Evolutionary conservation across 2,329 filamentous ascomycete species (phyloP).

Genomic region (Drechmeria coniospora): DNA sequence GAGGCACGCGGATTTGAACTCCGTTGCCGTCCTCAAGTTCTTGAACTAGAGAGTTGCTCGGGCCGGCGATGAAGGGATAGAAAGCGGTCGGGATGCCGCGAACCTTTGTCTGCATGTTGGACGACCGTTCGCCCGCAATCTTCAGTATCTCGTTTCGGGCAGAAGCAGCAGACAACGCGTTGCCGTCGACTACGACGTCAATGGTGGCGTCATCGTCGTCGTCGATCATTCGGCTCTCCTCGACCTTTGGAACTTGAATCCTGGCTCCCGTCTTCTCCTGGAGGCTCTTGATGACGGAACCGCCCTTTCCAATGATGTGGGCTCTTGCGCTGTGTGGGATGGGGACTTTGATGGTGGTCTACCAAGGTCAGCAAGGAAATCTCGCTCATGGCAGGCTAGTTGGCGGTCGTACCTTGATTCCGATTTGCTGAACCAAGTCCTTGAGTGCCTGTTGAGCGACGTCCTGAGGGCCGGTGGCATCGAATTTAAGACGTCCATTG

Average conservation of each 20-base stretch:
- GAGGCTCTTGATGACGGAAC: slow-evolving; percentile 77
- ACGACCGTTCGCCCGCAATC: slow-evolving; percentile 75
- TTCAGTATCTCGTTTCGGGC: slow-evolving; percentile 72
- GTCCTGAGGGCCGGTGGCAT: slow-evolving; percentile 70
- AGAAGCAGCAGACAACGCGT: slow-evolving; percentile 72
- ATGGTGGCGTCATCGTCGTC: slow-evolving; percentile 66
- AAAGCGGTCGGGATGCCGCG: slow-evolving; percentile 79
- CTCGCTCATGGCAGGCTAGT: too few species aligned
- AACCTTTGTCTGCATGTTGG: slow-evolving; percentile 67
- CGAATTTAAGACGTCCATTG: slow-evolving; percentile 62
- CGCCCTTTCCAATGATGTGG: slow-evolving; percentile 86
- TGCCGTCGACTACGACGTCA: slow-evolving; percentile 79
- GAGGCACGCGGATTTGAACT: slow-evolving; percentile 68
- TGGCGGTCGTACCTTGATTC: slow-evolving; percentile 50
- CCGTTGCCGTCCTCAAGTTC: slow-evolving; percentile 64
- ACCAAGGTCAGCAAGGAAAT: slow-evolving; percentile 2
- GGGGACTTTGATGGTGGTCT: slow-evolving; percentile 52
- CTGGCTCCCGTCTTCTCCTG: slow-evolving; percentile 80
- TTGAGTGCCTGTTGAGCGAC: slow-evolving; percentile 77
- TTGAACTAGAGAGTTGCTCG: slow-evolving; percentile 51
- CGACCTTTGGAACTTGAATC: slow-evolving; percentile 75
- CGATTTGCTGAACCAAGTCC: slow-evolving; percentile 78
- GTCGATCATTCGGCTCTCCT: slow-evolving; percentile 39
- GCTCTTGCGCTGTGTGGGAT: slow-evolving; percentile 73
- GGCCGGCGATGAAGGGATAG: slow-evolving; percentile 86